These are phyloP conservation scores for Carex arenaria DNA, from an alignment of 202 grass and related monocot genomes.

Conservation along the genomic window DNA sequence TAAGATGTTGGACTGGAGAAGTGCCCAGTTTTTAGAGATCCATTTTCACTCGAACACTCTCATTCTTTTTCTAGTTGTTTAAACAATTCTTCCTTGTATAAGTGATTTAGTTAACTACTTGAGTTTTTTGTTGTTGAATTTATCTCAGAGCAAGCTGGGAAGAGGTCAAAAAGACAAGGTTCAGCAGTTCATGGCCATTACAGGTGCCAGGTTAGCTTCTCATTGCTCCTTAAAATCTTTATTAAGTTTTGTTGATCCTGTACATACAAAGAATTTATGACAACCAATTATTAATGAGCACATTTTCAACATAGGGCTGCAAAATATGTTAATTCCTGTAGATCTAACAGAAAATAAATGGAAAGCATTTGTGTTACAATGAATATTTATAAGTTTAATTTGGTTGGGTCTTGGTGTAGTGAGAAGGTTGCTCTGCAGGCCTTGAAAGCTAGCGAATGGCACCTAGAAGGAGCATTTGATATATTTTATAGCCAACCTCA, in stretches of 20 bases:
- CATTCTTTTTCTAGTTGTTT: background rate
- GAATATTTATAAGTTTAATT: background rate
- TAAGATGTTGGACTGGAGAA: background rate
- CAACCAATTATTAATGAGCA: background rate
- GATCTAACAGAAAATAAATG: background rate
- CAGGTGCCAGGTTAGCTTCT: constrained; percentile 59
- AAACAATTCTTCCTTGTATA: background rate
- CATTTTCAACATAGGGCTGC: background rate
- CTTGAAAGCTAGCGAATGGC: constrained; percentile 97
- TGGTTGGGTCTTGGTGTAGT: constrained; percentile 25
- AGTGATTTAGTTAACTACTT: background rate
- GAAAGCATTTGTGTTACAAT: background rate
- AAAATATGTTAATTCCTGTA: background rate
- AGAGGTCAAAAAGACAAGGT: constrained; percentile 96
- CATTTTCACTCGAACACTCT: background rate
- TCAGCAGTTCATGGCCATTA: constrained; percentile 98
- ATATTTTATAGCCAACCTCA: constrained; percentile 95
- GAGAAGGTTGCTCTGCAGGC: constrained; percentile 97
- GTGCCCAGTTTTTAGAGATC: background rate
- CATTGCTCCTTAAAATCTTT: background rate
- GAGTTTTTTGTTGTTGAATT: background rate
- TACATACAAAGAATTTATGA: background rate
- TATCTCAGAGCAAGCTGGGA: constrained; percentile 84
- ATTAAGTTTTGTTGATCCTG: background rate
- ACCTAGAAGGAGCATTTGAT: constrained; percentile 98